Evolutionary conservation across 352 stramenopile genomes (phyloP), one percentile per base, ranked within the genome.

Genomic region (Globisporangium splendens): DNA sequence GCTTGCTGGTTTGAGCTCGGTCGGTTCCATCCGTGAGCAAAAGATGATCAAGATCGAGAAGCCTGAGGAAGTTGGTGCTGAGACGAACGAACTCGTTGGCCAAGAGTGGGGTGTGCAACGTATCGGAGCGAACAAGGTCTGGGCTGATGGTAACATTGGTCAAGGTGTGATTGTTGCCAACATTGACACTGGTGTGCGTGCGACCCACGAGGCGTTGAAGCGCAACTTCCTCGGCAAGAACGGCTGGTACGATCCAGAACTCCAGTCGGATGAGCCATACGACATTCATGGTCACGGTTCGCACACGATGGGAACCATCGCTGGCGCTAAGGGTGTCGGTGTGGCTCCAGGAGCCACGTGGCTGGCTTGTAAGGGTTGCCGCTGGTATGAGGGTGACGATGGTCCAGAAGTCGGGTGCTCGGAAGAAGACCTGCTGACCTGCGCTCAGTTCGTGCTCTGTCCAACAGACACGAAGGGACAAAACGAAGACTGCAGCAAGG

Each of bases 131-230:
- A n/a, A n/a, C n/a, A n/a, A n/a, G n/a, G n/a, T n/a, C n/a, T n/a
- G n/a, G n/a, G n/a, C n/a, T n/a, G n/a, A n/a, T n/a, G n/a, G n/a
- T 24, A 56, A 52, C 43, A 38, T 33, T 14, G 63, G 63, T 2
- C 50, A 66, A 18, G 54, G 54, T 38, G 46, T 70, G 3, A 43
- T 66, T n/a, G 50, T 70, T 10, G 52, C n/a, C 0, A 28, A 12
- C 43, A 67, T 70, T 8, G 63, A 70, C 59, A 64, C 63, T 1
- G 63, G 63, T 13, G 63, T 70, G 5, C 46, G 53, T 35, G 28
- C 17, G 28, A 70, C 59, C 5, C 63, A 70, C 43, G 54, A 66
- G 21, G 42, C 54, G 14, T 43, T 68, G n/a, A 63, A 64, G 46
- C 46, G 44, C 39, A 65, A 60, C 44, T 75, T 68, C 38, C 42